phyloP scores from a whole-genome alignment of 768 basidiomycete genomes.

The Neoboletus magnificus region DNA sequence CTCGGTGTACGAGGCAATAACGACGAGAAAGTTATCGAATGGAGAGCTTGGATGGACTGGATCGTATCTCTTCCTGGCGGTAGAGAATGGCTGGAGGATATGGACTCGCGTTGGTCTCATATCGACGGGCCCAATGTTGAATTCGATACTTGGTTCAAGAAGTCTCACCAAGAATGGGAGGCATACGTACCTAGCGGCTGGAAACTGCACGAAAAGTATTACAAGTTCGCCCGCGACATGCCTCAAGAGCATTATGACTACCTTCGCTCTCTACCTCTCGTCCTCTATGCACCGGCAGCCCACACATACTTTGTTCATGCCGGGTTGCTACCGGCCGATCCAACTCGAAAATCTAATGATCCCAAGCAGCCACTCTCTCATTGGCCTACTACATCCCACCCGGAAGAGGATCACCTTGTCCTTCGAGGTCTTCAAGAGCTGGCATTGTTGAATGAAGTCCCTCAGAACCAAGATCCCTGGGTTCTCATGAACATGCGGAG shows the following conservation, averaged over 20 bases:
- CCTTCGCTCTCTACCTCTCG: constrained; percentile 68
- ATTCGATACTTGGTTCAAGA: constrained; percentile 40
- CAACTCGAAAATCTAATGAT: constrained; percentile 46
- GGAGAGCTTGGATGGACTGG: constrained; percentile 87
- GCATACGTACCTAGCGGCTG: constrained; percentile 61
- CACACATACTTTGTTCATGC: constrained; percentile 82
- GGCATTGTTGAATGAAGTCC: constrained; percentile 60
- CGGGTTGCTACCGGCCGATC: constrained; percentile 74
- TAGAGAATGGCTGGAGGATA: constrained; percentile 50
- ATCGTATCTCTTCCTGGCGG: constrained; percentile 45
- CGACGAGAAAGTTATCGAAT: constrained; percentile 88
- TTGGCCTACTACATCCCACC: constrained; percentile 41
- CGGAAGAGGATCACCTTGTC: constrained; percentile 13
- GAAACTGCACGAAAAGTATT: constrained; percentile 76
- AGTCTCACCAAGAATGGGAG: constrained; percentile 42
- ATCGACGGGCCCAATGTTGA: constrained; percentile 13
- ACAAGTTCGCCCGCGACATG: constrained; percentile 67
- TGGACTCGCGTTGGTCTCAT: constrained; percentile 44
- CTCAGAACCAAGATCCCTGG: constrained; percentile 80
- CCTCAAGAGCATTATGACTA: constrained; percentile 64
- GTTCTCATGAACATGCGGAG: constrained; percentile 45
- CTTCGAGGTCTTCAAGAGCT: constrained; percentile 64
- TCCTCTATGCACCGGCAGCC: constrained; percentile 68
- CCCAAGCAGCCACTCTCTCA: constrained; percentile 69
- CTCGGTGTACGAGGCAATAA: constrained; percentile 92